Conservation (phyloP, 768 basidiomycete genomes). For the Tulasnella sp. region DNA sequence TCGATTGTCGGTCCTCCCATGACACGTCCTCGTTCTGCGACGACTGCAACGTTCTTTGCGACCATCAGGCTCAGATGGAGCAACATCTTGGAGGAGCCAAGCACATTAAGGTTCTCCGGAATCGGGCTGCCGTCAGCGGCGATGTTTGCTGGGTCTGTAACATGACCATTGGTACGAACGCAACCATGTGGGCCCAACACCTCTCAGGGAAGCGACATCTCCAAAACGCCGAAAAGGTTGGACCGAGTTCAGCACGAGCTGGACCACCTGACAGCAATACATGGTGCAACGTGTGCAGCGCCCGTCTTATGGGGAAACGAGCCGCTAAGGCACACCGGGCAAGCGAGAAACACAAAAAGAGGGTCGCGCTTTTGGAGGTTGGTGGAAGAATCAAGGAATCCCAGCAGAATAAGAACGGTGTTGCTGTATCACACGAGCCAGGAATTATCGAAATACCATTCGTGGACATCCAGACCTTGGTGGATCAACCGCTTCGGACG, state of each 20-base stretch:
- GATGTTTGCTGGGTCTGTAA: not conserved
- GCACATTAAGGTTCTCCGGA: constrained; percentile 1
- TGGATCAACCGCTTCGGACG: not conserved
- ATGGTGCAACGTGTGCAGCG: not conserved
- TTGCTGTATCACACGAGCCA: not conserved
- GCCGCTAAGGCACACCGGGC: not conserved
- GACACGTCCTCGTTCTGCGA: constrained; percentile 3
- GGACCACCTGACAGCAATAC: not conserved
- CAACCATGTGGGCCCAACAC: not conserved
- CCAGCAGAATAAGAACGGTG: not conserved
- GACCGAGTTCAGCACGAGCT: not conserved
- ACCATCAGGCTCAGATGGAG: not conserved
- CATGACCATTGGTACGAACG: not conserved
- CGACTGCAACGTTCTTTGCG: constrained; percentile 10
- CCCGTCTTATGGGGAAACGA: not conserved
- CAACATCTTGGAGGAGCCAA: not conserved
- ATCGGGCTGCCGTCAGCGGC: not conserved
- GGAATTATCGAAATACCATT: not conserved
- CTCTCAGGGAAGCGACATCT: not conserved
- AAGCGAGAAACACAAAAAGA: not conserved
- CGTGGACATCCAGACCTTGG: not conserved
- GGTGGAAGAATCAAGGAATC: not conserved
- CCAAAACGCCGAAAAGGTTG: not conserved
- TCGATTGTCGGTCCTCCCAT: not conserved
- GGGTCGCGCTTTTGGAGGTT: not conserved